These are phyloP conservation scores for Lactarius akahatsu DNA, from an alignment of 768 basidiomycete species.

Conservation along the genomic window DNA sequence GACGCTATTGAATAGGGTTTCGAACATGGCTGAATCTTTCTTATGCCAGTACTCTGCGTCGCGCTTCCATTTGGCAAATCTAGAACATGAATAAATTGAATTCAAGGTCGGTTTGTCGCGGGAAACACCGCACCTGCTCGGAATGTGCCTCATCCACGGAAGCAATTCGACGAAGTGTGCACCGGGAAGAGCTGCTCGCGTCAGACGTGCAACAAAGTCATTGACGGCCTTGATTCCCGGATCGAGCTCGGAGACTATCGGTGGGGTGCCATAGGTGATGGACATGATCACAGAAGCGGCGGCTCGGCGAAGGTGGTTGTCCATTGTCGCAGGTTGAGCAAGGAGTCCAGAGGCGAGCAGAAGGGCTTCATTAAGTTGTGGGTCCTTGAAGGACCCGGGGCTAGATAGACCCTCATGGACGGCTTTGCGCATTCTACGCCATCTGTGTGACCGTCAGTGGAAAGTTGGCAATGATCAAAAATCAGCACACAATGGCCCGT, in stretches of 20 bases:
- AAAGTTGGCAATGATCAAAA: neutral
- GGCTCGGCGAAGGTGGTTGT: neutral
- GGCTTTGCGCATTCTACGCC: constrained; percentile 24
- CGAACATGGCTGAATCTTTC: constrained; percentile 11
- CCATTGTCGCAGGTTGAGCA: neutral
- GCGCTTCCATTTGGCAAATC: constrained; percentile 25
- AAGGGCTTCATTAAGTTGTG: constrained; percentile 10
- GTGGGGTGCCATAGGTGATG: constrained; percentile 18
- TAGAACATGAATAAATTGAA: neutral
- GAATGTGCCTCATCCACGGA: constrained; percentile 21
- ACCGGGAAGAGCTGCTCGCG: constrained; percentile 12
- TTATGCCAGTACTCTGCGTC: constrained; percentile 10
- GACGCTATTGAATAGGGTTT: constrained; percentile 9
- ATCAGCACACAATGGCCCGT: constrained; percentile 21
- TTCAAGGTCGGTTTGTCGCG: no score
- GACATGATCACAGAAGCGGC: constrained; percentile 18
- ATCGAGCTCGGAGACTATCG: constrained; percentile 3
- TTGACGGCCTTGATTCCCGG: neutral
- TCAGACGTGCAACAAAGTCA: neutral
- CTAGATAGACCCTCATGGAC: constrained; percentile 14
- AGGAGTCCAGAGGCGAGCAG: constrained; percentile 8
- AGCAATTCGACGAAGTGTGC: constrained; percentile 21
- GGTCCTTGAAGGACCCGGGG: neutral
- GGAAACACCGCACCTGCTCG: neutral
- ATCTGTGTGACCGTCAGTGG: constrained; percentile 13